Evolutionary conservation across 2,329 filamentous ascomycete species (phyloP), one percentile per base, ranked within the genome.

Genomic region (Penicillium sp.): DNA sequence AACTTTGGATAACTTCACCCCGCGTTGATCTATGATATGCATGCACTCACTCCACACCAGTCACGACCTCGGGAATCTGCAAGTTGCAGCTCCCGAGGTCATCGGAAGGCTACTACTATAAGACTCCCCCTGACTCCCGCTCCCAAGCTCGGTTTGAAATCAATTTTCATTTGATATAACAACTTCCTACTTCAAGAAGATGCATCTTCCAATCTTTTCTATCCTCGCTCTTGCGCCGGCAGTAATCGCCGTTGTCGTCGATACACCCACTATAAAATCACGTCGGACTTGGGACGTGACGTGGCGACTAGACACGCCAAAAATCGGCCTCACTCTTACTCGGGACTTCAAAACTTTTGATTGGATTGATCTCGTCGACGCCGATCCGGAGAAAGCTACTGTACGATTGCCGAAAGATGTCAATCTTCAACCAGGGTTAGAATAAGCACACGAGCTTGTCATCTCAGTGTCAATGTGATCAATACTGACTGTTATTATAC

Each of bases 281-380:
- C 45, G 36, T 31, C 45, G 45, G 45, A 48, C 24, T 31, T 48
- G 45, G 45, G 36, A 48, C 22, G 13, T 48, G 36, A 21, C 45
- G 31, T 48, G 45, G 45, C 40, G 45, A 48, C 36, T 48, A 7
- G 45, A 48, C n/a, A 48, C 45, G 4, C 16, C 16, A 10, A 10
- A 48, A 2, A 16, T 48, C 8, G 45, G 45, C n/a, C 10, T 48
- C 34, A 18, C 16, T n/a, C 36, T 48, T 40, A 48, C 45, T 18
- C 45, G 36, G 32, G 45, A 48, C n/a, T 48, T 31, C 16, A 36
- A 48, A 41, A 40, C 9, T 5, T 48, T 48, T n/a, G 45, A 48
- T 3, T 48, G n/a, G n/a, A 40, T 48, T 8, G 45, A 22, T 31
- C 13, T 48, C n/a, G 45, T 22, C 14, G 13, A n/a, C 4, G 45